Evolutionary conservation across 73 alveolate species (phyloP).

Genomic region (Paramecium bursaria): DNA sequence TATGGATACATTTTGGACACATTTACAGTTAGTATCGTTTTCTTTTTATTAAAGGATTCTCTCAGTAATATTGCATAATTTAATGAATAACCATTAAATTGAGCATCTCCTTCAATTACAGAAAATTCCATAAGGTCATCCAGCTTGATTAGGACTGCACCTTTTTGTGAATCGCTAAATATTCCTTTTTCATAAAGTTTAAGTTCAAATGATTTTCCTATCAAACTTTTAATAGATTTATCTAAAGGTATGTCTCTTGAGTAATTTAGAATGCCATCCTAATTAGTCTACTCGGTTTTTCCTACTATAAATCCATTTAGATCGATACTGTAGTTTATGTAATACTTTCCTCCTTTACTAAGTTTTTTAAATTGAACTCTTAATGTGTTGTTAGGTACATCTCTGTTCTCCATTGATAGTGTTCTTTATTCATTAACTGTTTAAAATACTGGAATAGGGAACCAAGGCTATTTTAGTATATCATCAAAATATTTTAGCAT

Average conservation of each 20-base stretch:
- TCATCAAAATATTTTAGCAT: background rate
- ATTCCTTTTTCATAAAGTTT: constrained; percentile 37
- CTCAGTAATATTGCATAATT: background rate
- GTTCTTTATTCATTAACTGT: constrained; percentile 8
- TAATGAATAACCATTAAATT: background rate
- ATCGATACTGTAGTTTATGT: background rate
- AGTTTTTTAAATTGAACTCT: constrained; percentile 52
- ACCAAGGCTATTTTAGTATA: background rate
- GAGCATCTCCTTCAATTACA: background rate
- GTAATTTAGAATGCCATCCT: constrained; percentile 6
- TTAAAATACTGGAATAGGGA: constrained; percentile 30
- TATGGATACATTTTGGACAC: background rate
- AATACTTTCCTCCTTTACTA: background rate
- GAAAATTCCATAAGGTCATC: constrained; percentile 26
- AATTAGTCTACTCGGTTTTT: background rate
- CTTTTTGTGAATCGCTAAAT: background rate
- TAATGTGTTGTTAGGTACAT: background rate
- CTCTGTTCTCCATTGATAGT: constrained; percentile 2
- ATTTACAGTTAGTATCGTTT: background rate
- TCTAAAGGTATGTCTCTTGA: background rate
- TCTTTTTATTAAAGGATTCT: constrained; percentile 51
- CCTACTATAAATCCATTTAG: background rate
- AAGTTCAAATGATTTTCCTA: constrained; percentile 37
- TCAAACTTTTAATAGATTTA: background rate
- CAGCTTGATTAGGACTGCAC: background rate